Evolutionary conservation across 192 early-diverging fungal species (phyloP).

Genomic region (Spinellus fusiger): DNA sequence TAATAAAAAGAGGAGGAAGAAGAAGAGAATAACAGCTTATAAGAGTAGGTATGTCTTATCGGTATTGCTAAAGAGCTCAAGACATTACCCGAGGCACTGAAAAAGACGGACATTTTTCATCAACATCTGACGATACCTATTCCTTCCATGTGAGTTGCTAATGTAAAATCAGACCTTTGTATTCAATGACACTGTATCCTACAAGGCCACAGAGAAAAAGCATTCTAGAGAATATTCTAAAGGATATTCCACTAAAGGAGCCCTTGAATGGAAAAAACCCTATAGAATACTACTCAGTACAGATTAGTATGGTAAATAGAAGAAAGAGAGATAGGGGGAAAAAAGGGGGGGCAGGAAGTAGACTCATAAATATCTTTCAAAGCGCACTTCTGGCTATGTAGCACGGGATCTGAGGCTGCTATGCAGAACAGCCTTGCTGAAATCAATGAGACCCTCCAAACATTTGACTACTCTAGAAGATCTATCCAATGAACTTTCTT

Average conservation of each 20-base stretch:
- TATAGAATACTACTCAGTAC: slow-evolving; percentile 3
- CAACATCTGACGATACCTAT: slow-evolving; percentile 25
- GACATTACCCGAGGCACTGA: slow-evolving; percentile 11
- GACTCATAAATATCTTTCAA: not conserved
- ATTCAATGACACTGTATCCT: not conserved
- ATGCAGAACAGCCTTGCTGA: slow-evolving; percentile 32
- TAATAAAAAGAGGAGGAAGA: too few relatives aligned
- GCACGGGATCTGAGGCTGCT: slow-evolving; percentile 45
- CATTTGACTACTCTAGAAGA: not conserved
- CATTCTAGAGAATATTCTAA: slow-evolving; percentile 16
- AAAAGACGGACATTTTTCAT: slow-evolving; percentile 18
- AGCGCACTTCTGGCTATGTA: slow-evolving; percentile 60
- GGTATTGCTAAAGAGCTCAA: slow-evolving; percentile 10
- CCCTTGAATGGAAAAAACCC: slow-evolving; percentile 9
- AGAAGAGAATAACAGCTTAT: not conserved
- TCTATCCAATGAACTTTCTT: not conserved
- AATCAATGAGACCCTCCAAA: slow-evolving; percentile 11
- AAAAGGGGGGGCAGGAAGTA: not conserved
- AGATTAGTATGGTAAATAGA: slow-evolving; percentile 11
- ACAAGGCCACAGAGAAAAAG: slow-evolving; percentile 22
- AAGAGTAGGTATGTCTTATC: slow-evolving; percentile 14
- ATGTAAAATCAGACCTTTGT: not conserved
- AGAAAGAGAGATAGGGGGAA: not conserved
- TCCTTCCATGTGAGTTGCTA: slow-evolving; percentile 15
- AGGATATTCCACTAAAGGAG: slow-evolving; percentile 2